A percentile compares a stretch with the other conserved stretches of the same genome.
Evolutionary conservation across 2,329 filamentous ascomycete genomes (phyloP).

Genomic region (Beauveria australis): DNA sequence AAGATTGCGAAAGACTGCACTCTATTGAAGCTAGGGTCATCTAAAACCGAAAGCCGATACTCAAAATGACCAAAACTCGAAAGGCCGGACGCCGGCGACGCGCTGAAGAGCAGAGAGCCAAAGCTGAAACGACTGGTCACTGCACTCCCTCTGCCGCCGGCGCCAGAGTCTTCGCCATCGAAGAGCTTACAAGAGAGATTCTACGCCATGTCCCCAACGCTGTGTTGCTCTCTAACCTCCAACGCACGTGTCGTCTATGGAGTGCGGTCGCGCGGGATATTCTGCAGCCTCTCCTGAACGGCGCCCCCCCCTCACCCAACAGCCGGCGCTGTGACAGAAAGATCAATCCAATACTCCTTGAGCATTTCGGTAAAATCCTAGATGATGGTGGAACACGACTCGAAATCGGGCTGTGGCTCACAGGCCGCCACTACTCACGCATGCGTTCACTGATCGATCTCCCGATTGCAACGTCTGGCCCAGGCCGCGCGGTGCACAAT

Average conservation of each 20-base stretch:
- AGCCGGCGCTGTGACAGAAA: not conserved
- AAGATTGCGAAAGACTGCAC: not conserved
- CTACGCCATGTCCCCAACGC: not conserved
- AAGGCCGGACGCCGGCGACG: not conserved
- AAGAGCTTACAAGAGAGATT: not conserved
- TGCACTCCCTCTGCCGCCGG: not conserved
- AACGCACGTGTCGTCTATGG: not conserved
- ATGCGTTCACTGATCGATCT: slow-evolving; percentile 1
- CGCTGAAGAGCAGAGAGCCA: not conserved
- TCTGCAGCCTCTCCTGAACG: not conserved
- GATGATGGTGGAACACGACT: not conserved
- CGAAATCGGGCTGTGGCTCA: not conserved
- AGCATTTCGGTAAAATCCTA: not conserved
- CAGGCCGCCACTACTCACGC: not conserved
- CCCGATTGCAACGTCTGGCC: not conserved
- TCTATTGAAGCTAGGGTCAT: not conserved
- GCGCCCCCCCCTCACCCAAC: not conserved
- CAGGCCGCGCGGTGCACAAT: not conserved
- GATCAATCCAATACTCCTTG: not conserved
- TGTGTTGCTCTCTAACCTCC: not conserved
- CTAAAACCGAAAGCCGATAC: not conserved
- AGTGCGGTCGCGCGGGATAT: not conserved
- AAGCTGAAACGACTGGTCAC: not conserved
- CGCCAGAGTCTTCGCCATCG: not conserved
- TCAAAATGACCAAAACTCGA: not conserved